Evolutionary conservation across 2,329 filamentous ascomycete genomes (phyloP).

Genomic region (Clarireedia hainanense): DNA sequence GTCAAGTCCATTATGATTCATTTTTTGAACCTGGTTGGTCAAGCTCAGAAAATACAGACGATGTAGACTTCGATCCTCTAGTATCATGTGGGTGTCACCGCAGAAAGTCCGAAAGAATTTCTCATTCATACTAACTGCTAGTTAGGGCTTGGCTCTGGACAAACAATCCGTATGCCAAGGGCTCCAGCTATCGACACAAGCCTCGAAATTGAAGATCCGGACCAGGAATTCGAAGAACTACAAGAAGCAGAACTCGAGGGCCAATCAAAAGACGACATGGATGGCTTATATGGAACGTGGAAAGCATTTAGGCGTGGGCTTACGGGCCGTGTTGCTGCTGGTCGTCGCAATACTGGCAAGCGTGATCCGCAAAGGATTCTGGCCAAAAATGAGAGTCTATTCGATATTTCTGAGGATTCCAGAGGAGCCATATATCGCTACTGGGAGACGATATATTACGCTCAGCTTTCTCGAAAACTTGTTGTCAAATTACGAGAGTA

Average conservation of each 20-base stretch:
- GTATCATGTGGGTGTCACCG: constrained; percentile 14
- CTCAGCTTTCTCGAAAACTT: constrained; percentile 15
- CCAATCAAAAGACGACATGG: constrained; percentile 16
- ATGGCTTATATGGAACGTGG: constrained; percentile 20
- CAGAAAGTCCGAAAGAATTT: neutral
- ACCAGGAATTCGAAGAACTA: constrained; percentile 24
- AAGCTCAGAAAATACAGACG: constrained; percentile 8
- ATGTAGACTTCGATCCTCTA: constrained; percentile 6
- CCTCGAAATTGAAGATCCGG: constrained; percentile 23
- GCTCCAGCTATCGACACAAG: constrained; percentile 21
- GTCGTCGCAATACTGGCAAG: constrained; percentile 3
- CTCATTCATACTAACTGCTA: neutral
- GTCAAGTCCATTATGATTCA: constrained; percentile 53
- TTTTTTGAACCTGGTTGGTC: constrained; percentile 41
- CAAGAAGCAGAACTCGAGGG: constrained; percentile 18
- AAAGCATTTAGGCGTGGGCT: constrained; percentile 19
- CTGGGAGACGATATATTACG: constrained; percentile 22
- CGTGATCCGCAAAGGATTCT: constrained; percentile 18
- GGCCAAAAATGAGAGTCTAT: constrained; percentile 16
- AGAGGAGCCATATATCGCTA: constrained; percentile 28
- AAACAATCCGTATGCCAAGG: constrained; percentile 18
- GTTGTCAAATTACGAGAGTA: constrained; percentile 16
- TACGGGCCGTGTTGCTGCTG: constrained; percentile 18
- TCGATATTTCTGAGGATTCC: constrained; percentile 19
- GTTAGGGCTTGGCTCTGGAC: constrained; percentile 19